Base-by-base conservation (phyloP, 2,329 filamentous ascomycete species). In the Fragosphaeria purpurea region DNA sequence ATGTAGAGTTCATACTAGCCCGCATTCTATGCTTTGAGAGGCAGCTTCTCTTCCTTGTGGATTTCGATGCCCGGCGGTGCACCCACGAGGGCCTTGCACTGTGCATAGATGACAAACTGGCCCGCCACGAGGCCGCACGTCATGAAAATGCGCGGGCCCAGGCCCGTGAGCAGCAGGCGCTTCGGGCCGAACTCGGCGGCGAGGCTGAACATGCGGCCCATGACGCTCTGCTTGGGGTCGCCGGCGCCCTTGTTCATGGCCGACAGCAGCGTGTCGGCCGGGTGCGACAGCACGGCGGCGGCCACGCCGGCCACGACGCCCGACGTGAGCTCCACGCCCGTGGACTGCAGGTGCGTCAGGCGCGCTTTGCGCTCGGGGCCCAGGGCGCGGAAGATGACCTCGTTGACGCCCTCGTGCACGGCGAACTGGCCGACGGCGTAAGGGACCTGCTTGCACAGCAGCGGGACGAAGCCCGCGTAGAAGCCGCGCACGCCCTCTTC, bases 391-490 rank as follows among this genome's bases (percentile, higher is more conserved):
- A 82, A 95, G 67, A 90, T 79, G 58, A 77, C 64, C 70, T 95
- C 88, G 62, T 86, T 82, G 60, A 85, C 87, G 62, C 87, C 91
- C 73, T 95, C 89, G 75, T 88, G 93, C 50, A 91, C 88, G 59
- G 90, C 87, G 74, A 95, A 95, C 75, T 95, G 94, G 67, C 88
- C 82, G 71, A 95, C 88, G 59, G 89, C 94, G 73, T 94, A 95
- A 13, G 89, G 89, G 50, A 95, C 84, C 77, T 93, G 87, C 71
- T 91, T 90, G 72, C 87, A 88, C 57, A 89, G 76, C 60, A 91
- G 82, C 33, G 87, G 87, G 48, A 89, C 85, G 70, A 95, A 94
- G 58, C 89, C 89, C 56, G 86, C 88, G 77, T 95, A 95, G 73
- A 95, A 91, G 54, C 86, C 89, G 59, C 77, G 79, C 53, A 90